Percentiles rank a stretch among this genome's conserved stretches.
phyloP scores from a whole-genome alignment of 164 flowering plant genomes.

The Vitis cinerea region DNA sequence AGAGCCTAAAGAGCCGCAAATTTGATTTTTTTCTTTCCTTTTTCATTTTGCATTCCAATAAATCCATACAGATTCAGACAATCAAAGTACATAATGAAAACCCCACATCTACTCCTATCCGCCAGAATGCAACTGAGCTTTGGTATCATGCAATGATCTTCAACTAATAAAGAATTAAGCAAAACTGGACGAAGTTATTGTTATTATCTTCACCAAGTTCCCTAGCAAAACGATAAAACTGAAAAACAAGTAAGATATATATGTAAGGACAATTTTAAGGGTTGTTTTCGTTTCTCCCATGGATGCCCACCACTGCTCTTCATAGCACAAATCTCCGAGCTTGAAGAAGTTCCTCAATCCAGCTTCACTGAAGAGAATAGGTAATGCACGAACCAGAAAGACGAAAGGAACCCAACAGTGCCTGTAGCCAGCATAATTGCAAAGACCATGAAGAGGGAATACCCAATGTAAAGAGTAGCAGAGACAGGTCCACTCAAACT shows the following conservation, averaged over 20 bases:
- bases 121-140: constrained; percentile 1
- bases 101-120: not conserved
- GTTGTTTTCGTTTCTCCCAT: not conserved
- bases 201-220: constrained; percentile 13
- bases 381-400: constrained; percentile 89
- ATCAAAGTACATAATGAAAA: not conserved
- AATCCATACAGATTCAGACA: not conserved
- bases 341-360: constrained; percentile 37
- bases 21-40: not conserved
- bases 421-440: constrained; percentile 86
- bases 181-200: constrained; percentile 25
- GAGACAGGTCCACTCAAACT: constrained; percentile 85
- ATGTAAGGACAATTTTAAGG: not conserved
- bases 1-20: too few relatives aligned
- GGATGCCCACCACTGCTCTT: not conserved
- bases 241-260: constrained; percentile 3
- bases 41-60: not conserved
- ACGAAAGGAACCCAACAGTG: constrained; percentile 80
- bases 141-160: constrained; percentile 1
- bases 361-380: constrained; percentile 85
- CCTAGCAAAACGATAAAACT: constrained; percentile 12
- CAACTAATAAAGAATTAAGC: constrained; percentile 17
- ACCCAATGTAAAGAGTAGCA: constrained; percentile 76
- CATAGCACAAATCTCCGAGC: not conserved
- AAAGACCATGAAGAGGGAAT: constrained; percentile 74